A percentile compares a stretch with the other conserved stretches of the same genome.
phyloP scores from a whole-genome alignment of 2,329 filamentous ascomycete species.

The Fusarium kyushuense region DNA sequence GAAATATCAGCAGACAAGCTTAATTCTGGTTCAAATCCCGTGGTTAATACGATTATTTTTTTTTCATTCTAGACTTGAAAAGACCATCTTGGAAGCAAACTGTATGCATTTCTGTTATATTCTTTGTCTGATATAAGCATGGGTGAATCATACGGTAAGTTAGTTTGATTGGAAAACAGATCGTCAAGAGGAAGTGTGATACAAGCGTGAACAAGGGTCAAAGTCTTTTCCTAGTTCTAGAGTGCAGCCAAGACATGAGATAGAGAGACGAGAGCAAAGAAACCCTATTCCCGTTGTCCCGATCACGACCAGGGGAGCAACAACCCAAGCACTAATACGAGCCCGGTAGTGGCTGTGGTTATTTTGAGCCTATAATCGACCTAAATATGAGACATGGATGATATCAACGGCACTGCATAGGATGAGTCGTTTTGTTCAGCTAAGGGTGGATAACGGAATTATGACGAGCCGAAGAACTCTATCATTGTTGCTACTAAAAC shows the following conservation, averaged over 20 bases:
- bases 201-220: conserved; percentile 25
- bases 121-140: conserved; percentile 11
- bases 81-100: conserved; percentile 10
- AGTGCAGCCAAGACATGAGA: conserved; percentile 8
- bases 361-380: conserved; percentile 29
- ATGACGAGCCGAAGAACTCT: background rate
- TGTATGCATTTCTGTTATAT: conserved; percentile 7
- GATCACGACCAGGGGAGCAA: background rate
- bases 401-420: conserved; percentile 13
- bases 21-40: conserved; percentile 5
- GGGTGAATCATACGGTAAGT: background rate
- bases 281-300: conserved; percentile 5
- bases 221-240: conserved; percentile 18
- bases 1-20: conserved; percentile 9
- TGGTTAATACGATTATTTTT: background rate
- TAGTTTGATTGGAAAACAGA: conserved; percentile 14
- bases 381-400: conserved; percentile 24
- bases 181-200: conserved; percentile 21
- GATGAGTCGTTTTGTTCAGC: background rate
- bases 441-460: conserved; percentile 2
- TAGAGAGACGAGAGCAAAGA: background rate
- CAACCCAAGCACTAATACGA: conserved; percentile 40
- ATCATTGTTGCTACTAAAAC: too few relatives aligned
- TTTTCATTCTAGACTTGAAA: background rate
- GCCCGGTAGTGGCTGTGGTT: conserved; percentile 43